Base-by-base conservation (phyloP, 805 yeast species). In the Vanderwaltozyma verrucispora region DNA sequence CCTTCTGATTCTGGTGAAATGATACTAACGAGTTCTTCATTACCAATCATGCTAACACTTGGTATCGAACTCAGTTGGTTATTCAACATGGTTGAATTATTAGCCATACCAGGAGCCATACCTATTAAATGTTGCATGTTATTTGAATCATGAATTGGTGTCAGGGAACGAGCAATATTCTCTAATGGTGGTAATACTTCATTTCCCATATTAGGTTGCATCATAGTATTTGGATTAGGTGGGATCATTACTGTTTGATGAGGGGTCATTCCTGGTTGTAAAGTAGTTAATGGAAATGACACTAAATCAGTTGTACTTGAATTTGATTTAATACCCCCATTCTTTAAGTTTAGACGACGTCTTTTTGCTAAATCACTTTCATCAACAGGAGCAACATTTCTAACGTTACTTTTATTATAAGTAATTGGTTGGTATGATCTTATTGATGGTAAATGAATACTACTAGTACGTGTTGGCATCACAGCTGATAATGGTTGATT, bases 401-500 rank as follows among this genome's bases (percentile, higher is more conserved):
- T 51, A 11, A 54, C 37, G 42, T 53, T 50, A 42, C 59, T 56
- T 43, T 56, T 50, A 14, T 50, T 49, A 31, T 54, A 56, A 7
- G 61, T 58, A 25, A 58, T 55, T 2, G 63, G 63, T 26, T 53
- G 51, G 39, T 58, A 58, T 2, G 61, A 45, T 32, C 53, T 56
- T 8, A 54, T 31, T 14, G 60, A 54, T 12, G 63, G 63, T 21
- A 56, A 38, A 35, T 54, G 44, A 17, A 35, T 32, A 10, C 27
- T 14, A 33, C 28, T 21, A 16, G 27, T 33, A 12, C 14, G 16
- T 8, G 27, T 24, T 4, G n/a, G 23, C 6, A 9, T 9, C 23
- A 21, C 23, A 21, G 23, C 6, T 7, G 23, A 6, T 21, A 21
- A 7, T 7, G 9, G 6, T 21, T 21, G 23, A 21, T 9, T 21